phyloP scores from a whole-genome alignment of 2,329 filamentous ascomycete species.

The Colletotrichum sp. region DNA sequence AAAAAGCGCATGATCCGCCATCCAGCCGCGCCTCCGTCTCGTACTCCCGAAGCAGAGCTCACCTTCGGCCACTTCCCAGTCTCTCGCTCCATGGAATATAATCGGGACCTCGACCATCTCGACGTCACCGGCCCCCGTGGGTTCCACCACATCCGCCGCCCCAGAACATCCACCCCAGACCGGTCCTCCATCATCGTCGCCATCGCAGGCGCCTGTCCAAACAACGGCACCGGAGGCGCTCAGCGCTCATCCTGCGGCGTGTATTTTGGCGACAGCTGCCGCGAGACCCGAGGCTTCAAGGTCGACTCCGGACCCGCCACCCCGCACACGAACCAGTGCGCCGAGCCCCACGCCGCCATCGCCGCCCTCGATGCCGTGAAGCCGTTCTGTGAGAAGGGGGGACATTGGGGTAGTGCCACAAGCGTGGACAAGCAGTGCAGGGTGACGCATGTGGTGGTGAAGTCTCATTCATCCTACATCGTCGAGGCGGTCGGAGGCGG shows the following conservation, averaged over 20 bases:
- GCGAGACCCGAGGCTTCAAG: background rate
- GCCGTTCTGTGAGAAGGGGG: background rate
- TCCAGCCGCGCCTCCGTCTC: background rate
- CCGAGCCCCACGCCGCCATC: background rate
- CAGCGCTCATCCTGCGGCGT: background rate
- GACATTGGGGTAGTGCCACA: background rate
- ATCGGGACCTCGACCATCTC: background rate
- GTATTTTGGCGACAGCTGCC: background rate
- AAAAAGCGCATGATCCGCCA: background rate
- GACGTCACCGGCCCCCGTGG: background rate
- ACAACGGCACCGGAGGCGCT: background rate
- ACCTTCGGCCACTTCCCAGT: background rate
- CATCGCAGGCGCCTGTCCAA: background rate
- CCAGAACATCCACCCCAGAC: background rate
- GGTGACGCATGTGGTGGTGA: background rate
- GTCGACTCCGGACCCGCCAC: fast-evolving
- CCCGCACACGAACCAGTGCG: background rate
- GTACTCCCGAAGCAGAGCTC: background rate
- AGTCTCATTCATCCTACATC: background rate
- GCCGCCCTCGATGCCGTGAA: background rate
- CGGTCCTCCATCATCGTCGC: background rate
- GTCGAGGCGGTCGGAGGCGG: background rate
- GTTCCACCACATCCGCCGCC: background rate
- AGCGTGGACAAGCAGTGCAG: background rate
- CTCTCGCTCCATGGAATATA: background rate